Base-by-base conservation (phyloP, 1,284 basidiomycete genomes). In the Erythrobasidium hasegawianum region DNA sequence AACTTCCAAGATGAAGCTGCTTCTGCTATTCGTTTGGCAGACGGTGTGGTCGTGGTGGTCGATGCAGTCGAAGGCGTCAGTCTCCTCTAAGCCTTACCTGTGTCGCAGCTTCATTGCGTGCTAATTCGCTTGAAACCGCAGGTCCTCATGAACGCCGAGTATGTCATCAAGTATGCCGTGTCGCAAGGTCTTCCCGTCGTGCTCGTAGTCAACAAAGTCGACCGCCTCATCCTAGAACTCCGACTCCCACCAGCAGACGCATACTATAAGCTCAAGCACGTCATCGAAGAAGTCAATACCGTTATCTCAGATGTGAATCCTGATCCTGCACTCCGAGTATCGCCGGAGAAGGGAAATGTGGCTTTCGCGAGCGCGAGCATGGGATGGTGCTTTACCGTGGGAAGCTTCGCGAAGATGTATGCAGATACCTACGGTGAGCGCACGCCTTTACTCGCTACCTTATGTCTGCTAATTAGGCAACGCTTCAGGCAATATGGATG, bases 1-100 rank as follows among this genome's bases (percentile, higher is more conserved):
- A 98, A 98, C 79, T 98, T 99, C 77, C 84, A 91, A 59, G 96
- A 98, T 76, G 96, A 99, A 79, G 92, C 95, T 13, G 93, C 93
- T 4, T 86, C 87, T 18, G 83, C 89, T 2, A 85, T 93, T 65
- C 84, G 95, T 40, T 79, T 97, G 24, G 88, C 85, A n/a, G 96
- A 99, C 76, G 96, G 96, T 60, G 87, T 97, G 40, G 78, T 98
- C 1, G 80, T 99, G 14, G 94, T 98, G 0, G 92, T 97, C 2
- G 93, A 97, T 74, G 93, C 90, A 22, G 88, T 96, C 13, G 94
- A 97, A 81, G 93, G 93, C 72, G 92, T 91, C 74, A 78, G 64
- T 41, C 45, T 13, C 20, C 47, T 24, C 52, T 24, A 11, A n/a
- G n/a, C n/a, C n/a, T n/a, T n/a, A n/a, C n/a, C n/a, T n/a, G n/a